A percentile compares a stretch with the other conserved stretches of the same genome.
Evolutionary conservation across 129 eudicot genomes (phyloP).

Genomic region (Solidago caesia): DNA sequence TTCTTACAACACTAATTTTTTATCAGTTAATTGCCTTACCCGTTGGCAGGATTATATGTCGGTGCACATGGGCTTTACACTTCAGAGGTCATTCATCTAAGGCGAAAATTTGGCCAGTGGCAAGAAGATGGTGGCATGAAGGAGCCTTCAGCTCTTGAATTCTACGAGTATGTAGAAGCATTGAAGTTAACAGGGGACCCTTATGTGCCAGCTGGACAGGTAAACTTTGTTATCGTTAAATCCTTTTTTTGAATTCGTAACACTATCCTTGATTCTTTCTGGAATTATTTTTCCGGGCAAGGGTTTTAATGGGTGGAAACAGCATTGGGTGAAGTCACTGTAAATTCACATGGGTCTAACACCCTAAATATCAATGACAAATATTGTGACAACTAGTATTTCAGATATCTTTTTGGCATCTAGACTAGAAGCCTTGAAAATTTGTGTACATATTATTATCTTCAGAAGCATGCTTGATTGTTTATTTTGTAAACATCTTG

Average conservation of each 20-base stretch:
- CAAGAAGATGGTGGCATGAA: conserved; percentile 56
- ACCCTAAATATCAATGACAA: too few species aligned
- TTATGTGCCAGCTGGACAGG: conserved; percentile 96
- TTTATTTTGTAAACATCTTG: too few species aligned
- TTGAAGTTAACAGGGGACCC: conserved; percentile 90
- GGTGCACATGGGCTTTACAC: conserved; percentile 78
- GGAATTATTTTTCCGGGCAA: too few species aligned
- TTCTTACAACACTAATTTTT: not conserved
- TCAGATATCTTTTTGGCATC: too few species aligned
- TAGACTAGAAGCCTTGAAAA: too few species aligned
- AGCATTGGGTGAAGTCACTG: too few species aligned
- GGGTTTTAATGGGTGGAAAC: too few species aligned
- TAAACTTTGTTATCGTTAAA: conserved; percentile 15
- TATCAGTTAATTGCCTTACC: not conserved
- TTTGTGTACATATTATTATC: too few species aligned
- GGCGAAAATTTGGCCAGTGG: conserved; percentile 91
- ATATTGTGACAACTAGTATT: too few species aligned
- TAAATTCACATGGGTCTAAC: too few species aligned
- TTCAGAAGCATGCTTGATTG: too few species aligned
- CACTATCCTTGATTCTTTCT: too few species aligned
- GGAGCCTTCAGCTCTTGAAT: conserved; percentile 54
- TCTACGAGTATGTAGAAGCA: conserved; percentile 97
- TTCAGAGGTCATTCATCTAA: conserved; percentile 83
- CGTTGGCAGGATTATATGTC: conserved; percentile 49
- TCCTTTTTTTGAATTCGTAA: not conserved